Conservation (phyloP, 1,139 yeast genomes). For the Yamadazyma diddensiae region DNA sequence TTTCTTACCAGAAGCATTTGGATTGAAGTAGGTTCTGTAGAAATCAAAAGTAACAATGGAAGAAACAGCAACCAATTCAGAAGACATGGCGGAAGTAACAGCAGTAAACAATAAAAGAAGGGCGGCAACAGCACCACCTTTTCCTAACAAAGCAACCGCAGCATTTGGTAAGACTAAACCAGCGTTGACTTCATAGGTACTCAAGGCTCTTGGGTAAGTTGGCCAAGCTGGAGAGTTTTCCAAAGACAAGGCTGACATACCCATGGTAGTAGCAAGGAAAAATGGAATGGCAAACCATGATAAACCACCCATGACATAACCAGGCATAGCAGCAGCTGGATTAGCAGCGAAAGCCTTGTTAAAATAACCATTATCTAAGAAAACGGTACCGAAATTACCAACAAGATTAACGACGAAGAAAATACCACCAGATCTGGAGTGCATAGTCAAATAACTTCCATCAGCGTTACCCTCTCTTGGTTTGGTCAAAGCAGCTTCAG, state of each 20-base stretch:
- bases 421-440: constrained; percentile 73
- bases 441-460: constrained; percentile 74
- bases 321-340: constrained; percentile 85
- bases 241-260: constrained; percentile 72
- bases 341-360: constrained; percentile 86
- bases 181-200: constrained; percentile 66
- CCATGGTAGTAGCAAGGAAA: constrained; percentile 79
- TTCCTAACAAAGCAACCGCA: constrained; percentile 80
- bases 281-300: constrained; percentile 92
- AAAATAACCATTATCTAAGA: constrained; percentile 87
- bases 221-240: constrained; percentile 72
- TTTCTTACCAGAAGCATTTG: constrained; percentile 69
- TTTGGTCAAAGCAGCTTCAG: constrained; percentile 49
- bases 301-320: constrained; percentile 85
- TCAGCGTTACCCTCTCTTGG: constrained; percentile 80
- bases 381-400: constrained; percentile 88
- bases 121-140: constrained; percentile 82
- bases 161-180: constrained; percentile 87
- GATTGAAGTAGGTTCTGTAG: constrained; percentile 76
- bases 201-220: constrained; percentile 65
- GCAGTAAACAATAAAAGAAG: constrained; percentile 80
- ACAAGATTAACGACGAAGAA: constrained; percentile 80
- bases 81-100: constrained; percentile 77
- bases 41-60: constrained; percentile 83
- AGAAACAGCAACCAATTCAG: constrained; percentile 85